Evolutionary conservation across 495 filamentous ascomycete species (phyloP), one percentile per base, ranked within the genome.

Genomic region (Penicillium subrubescens): DNA sequence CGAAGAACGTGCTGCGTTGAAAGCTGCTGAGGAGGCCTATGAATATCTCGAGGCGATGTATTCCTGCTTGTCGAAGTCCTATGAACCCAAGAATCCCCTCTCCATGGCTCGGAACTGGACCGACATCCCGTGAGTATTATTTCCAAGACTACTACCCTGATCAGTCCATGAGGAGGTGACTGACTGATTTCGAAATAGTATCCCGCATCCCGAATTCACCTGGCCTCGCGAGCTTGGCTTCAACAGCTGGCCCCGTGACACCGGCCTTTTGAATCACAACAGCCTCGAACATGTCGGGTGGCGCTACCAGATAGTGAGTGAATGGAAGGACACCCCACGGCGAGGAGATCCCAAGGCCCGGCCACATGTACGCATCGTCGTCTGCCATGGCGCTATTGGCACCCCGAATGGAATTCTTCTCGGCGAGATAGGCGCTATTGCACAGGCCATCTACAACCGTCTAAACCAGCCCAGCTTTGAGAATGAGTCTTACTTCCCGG

Each of bases 241-340:
- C 31, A 56, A 56, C 25, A 56, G 53, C 53, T 56, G 53, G 53
- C 31, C 53, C 33, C 53, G 53, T 21, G 53, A 56, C 0, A 8
- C 10, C 15, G 53, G 53, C n/a, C n/a, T 56, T 19, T 21, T 56
- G 53, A 34, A 29, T 15, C 33, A 37, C 33, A 8, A 15, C 15
- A 39, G 6, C 31, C 31, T 17, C 37, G 31, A 56, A 2, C 53
- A 56, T 56, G 53, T 56, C 5, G 53, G 53, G 37, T 56, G 53
- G 53, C 31, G 21, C n/a, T 39, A 4, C 25, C 15, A 56, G 53
- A 23, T 23, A 33, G 53, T 31, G 33, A 23, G 31, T 56, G 53
- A 56, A 25, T 56, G 53, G 53, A 56, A 56, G n/a, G 53, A 56
- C 15, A 15, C 17, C 21, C 21, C 33, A 3, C n/a, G 8, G 15